A percentile compares a stretch with the other conserved stretches of the same genome.
Evolutionary conservation across 306 rosid genomes (phyloP).

Genomic region (Quercus mongolica): DNA sequence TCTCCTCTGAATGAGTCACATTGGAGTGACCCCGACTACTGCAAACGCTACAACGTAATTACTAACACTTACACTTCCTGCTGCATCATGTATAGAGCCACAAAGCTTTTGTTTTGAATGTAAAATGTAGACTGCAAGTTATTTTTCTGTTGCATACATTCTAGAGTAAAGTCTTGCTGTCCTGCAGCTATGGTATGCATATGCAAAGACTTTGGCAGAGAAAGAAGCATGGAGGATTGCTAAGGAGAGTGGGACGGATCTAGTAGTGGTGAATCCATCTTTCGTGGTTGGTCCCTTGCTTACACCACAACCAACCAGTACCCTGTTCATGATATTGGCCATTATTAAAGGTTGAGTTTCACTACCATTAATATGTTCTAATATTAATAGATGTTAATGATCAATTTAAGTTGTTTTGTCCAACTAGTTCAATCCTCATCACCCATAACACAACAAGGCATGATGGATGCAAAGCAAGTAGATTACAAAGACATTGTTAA

Average conservation of each 20-base stretch:
- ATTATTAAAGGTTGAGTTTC: conserved; percentile 47
- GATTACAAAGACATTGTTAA: not conserved
- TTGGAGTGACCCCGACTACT: conserved; percentile 74
- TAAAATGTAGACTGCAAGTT: not conserved
- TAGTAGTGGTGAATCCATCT: conserved; percentile 77
- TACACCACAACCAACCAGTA: conserved; percentile 76
- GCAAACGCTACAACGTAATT: conserved; percentile 61
- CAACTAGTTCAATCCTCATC: too few species aligned
- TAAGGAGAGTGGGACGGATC: conserved; percentile 51
- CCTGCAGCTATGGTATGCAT: conserved; percentile 84
- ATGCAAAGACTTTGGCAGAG: conserved; percentile 74
- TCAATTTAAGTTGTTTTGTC: too few species aligned
- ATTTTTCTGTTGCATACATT: not conserved
- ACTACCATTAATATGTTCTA: not conserved
- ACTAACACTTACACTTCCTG: not conserved
- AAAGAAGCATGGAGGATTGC: conserved; percentile 77
- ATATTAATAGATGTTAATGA: too few species aligned
- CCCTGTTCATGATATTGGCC: conserved; percentile 46
- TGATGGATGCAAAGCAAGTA: too few species aligned
- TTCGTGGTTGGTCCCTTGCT: conserved; percentile 81
- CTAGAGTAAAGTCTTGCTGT: conserved; percentile 1
- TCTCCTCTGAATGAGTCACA: conserved; percentile 76
- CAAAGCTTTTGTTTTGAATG: not conserved
- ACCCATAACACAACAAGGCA: too few species aligned
- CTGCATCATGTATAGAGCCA: not conserved